Percentiles rank a stretch among this genome's conserved stretches.
Conservation (phyloP, 345 rosid species). For the Orychophragmus violaceus region DNA sequence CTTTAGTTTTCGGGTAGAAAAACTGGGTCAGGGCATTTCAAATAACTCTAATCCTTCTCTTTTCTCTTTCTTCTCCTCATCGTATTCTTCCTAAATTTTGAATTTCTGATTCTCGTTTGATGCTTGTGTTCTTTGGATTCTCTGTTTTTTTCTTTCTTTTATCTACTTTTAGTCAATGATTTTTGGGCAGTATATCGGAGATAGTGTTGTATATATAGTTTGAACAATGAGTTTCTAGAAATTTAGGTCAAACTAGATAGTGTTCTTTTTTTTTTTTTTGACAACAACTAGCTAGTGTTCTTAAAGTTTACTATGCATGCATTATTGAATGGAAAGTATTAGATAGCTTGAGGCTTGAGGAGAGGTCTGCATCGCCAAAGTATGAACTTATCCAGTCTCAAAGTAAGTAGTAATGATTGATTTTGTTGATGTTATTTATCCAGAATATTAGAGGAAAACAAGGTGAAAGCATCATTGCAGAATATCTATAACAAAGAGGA, state of each 20-base stretch:
- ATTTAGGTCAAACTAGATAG: too few relatives aligned
- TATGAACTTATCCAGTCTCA: background rate
- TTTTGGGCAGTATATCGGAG: too few relatives aligned
- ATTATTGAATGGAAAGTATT: background rate
- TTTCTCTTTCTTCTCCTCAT: background rate
- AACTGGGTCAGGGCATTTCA: too few relatives aligned
- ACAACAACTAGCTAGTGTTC: slow-evolving; percentile 10
- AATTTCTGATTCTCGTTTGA: background rate
- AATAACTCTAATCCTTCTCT: too few relatives aligned
- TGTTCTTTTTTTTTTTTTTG: too few relatives aligned
- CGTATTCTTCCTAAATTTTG: too few relatives aligned
- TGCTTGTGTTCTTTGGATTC: too few relatives aligned
- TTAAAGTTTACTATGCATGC: background rate
- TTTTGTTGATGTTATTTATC: background rate
- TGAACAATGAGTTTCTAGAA: too few relatives aligned
- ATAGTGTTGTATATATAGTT: too few relatives aligned
- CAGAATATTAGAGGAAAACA: slow-evolving; percentile 84
- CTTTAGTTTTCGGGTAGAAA: too few relatives aligned
- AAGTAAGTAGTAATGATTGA: background rate
- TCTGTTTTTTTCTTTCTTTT: too few relatives aligned
- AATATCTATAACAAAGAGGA: slow-evolving; percentile 68
- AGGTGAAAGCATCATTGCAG: slow-evolving; percentile 64
- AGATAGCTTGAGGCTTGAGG: background rate
- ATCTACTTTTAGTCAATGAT: too few relatives aligned
- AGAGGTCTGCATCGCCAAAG: background rate